These are phyloP conservation scores for Schwanniomyces etchellsii DNA, from an alignment of 1,139 yeast genomes.

Conservation along the genomic window DNA sequence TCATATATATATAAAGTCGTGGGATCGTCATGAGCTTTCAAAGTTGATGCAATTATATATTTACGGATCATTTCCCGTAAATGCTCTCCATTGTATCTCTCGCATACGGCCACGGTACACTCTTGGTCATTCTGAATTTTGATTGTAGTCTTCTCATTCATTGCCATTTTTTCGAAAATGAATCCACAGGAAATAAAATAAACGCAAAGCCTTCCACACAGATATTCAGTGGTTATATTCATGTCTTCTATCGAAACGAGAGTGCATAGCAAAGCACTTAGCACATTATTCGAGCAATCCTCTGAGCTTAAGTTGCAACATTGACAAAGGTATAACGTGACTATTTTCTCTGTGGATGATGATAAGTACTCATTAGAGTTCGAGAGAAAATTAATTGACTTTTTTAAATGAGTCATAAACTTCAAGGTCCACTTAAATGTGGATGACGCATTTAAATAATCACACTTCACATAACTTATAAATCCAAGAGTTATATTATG, in stretches of 20 bases:
- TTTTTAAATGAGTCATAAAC: constrained; percentile 9
- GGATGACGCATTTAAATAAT: constrained; percentile 5
- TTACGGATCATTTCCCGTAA: constrained; percentile 27
- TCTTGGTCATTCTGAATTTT: constrained; percentile 6
- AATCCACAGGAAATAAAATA: constrained; percentile 15
- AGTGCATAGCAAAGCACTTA: constrained; percentile 7
- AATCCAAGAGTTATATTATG: constrained; percentile 13
- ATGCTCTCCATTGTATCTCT: constrained; percentile 7
- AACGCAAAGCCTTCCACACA: constrained; percentile 12
- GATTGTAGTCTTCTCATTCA: constrained; percentile 6
- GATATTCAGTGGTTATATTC: constrained; percentile 11
- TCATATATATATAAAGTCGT: constrained; percentile 23
- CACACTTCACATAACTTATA: constrained; percentile 3
- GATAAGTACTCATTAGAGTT: constrained; percentile 11
- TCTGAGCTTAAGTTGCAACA: constrained; percentile 12
- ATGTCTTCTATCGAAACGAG: constrained; percentile 8
- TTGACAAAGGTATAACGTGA: constrained; percentile 10
- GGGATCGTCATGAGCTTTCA: constrained; percentile 31
- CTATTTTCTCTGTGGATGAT: constrained; percentile 9
- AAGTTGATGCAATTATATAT: constrained; percentile 23
- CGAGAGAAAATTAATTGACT: constrained; percentile 6
- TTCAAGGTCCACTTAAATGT: constrained; percentile 17
- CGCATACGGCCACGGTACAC: constrained; percentile 2
- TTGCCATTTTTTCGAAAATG: constrained; percentile 15
- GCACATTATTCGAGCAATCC: constrained; percentile 8